Conservation (phyloP, 495 filamentous ascomycete genomes). For the Aspergillus nidulans region DNA sequence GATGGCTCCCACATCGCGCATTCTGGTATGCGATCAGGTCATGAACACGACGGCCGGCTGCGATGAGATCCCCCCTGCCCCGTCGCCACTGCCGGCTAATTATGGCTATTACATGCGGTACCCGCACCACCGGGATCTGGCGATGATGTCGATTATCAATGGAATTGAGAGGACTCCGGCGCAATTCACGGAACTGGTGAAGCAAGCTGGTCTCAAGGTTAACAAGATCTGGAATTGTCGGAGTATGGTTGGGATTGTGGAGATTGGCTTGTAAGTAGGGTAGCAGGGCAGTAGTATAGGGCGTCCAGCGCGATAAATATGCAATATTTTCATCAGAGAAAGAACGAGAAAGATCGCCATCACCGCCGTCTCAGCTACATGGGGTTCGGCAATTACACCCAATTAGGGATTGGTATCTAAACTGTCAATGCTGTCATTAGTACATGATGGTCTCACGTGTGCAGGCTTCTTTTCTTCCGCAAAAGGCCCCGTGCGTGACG, state of each 20-base stretch:
- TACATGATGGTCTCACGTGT: no score
- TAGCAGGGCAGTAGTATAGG: neutral
- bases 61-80: conserved; percentile 23
- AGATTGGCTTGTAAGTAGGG: conserved; percentile 1
- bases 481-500: no score
- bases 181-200: conserved; percentile 24
- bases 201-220: conserved; percentile 25
- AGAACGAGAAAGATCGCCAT: no score
- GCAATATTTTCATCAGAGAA: no score
- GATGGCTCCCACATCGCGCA: conserved; percentile 26
- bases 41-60: conserved; percentile 35
- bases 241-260: conserved; percentile 10
- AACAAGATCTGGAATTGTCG: conserved; percentile 24
- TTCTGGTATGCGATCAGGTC: conserved; percentile 36
- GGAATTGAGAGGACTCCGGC: conserved; percentile 35
- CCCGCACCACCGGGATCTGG: conserved; percentile 31
- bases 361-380: no score
- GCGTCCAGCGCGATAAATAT: neutral
- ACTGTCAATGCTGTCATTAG: no score
- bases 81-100: conserved; percentile 28
- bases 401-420: no score
- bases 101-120: conserved; percentile 29
- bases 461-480: no score
- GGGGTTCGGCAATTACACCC: no score
- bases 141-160: conserved; percentile 35